Base-by-base conservation (phyloP, 1,284 basidiomycete species). In the Melampsora americana region DNA sequence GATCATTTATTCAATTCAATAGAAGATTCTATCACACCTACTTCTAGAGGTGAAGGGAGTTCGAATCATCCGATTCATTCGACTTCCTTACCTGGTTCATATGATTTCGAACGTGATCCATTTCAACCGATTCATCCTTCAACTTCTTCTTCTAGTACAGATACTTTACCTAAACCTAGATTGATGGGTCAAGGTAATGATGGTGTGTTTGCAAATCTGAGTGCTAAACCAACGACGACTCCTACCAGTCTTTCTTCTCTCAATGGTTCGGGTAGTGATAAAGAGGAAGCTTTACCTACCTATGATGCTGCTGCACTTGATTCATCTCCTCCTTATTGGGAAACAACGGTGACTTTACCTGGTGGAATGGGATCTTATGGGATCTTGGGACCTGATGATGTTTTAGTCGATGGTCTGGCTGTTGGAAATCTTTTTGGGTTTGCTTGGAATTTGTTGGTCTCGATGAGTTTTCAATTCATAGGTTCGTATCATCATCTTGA, bases 381-480 rank as follows among this genome's bases (percentile, higher is more conserved):
- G 0, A 80, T 81, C 78, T 30, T 53, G 16, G 69, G 85, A 79
- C 76, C 80, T 5, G 86, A 87, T 78, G 86, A 87, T 78, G 84
- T 87, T 62, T 83, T 87, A 50, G 84, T 87, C 64, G 86, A 87
- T 72, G 86, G 86, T 4, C 84, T 88, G 81, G 84, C 86, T 0
- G 83, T 87, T 35, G 87, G 87, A 73, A 87, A 86, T 70, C 77
- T 85, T 30, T 95, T 91, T 82, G 85, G 90, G 28, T 95, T 95
- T 83, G 82, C 87, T 71, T 85, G 89, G 85, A 93, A 93, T 82
- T 82, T 93, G 78, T 87, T 95, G 84, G 90, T 95, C 68, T 95
- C 92, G 4, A 91, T 91, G 85, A 92, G 94, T 83, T 98, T 99
- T 89, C 93, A 97, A 83, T 95, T 98, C 82, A 88, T 97, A 79